Evolutionary conservation across 192 early-diverging fungal species (phyloP).

Genomic region (Allomyces javanicus): DNA sequence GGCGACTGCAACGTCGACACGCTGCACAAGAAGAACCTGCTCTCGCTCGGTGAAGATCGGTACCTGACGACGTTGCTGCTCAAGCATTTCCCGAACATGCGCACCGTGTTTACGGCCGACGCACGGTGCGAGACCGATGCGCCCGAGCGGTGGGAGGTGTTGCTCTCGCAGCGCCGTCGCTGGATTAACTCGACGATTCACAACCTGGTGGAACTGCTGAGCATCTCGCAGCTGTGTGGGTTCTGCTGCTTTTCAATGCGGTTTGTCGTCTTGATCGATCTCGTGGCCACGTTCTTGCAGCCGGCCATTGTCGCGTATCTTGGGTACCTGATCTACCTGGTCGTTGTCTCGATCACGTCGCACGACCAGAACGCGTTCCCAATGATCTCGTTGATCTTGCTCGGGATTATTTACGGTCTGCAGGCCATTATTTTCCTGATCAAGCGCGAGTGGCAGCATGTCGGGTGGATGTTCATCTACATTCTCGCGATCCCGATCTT

Average conservation of each 20-base stretch:
- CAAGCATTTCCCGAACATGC: conserved; percentile 95
- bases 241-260: conserved; percentile 96
- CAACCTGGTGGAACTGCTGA: conserved; percentile 85
- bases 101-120: conserved; percentile 79
- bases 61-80: conserved; percentile 85
- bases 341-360: conserved; percentile 22
- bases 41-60: conserved; percentile 89
- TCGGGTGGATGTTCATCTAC: conserved; percentile 94
- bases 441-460: conserved; percentile 74
- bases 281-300: conserved; percentile 80
- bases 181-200: conserved; percentile 99
- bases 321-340: conserved; percentile 56
- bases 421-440: conserved; percentile 69
- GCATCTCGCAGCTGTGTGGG: conserved; percentile 87
- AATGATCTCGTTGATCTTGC: conserved; percentile 61
- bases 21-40: conserved; percentile 90
- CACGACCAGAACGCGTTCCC: conserved; percentile 23
- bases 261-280: conserved; percentile 85
- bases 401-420: conserved; percentile 73
- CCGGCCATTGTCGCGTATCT: conserved; percentile 79
- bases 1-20: conserved; percentile 83
- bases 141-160: conserved; percentile 77
- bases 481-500: conserved; percentile 80
- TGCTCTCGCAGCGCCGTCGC: conserved; percentile 93
- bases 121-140: conserved; percentile 85